These are phyloP conservation scores for Trypanosoma platydactyli DNA, from an alignment of 208 protist species.

Conservation along the genomic window DNA sequence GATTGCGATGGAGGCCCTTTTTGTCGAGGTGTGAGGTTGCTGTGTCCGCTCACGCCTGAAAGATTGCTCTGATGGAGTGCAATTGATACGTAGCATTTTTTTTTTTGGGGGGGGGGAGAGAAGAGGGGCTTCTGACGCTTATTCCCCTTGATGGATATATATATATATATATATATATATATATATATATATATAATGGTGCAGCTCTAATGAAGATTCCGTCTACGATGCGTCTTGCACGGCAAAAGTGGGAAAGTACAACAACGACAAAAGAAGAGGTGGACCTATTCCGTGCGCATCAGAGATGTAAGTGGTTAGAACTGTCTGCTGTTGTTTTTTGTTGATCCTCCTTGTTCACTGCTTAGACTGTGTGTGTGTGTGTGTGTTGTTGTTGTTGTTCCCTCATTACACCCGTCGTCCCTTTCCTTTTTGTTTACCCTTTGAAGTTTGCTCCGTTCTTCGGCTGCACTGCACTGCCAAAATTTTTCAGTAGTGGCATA, in stretches of 20 bases:
- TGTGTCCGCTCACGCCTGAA: background rate
- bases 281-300: too few relatives aligned
- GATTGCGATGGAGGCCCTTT: conserved; percentile 82
- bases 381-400: too few relatives aligned
- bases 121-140: background rate
- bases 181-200: conserved; percentile 15
- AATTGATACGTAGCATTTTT: too few relatives aligned
- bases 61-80: too few relatives aligned
- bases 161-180: conserved; percentile 15
- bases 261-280: background rate
- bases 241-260: background rate
- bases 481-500: too few relatives aligned
- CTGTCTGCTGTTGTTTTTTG: too few relatives aligned
- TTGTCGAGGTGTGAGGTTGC: conserved; percentile 72
- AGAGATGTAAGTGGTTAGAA: too few relatives aligned
- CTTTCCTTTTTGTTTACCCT: too few relatives aligned
- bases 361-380: too few relatives aligned
- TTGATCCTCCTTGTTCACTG: too few relatives aligned
- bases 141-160: conserved; percentile 1
- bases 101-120: too few relatives aligned
- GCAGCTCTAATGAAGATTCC: conserved; percentile 8
- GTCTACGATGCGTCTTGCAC: background rate
- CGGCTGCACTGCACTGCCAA: background rate
- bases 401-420: too few relatives aligned
- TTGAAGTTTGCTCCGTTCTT: background rate